Base-by-base conservation (phyloP, 2,329 filamentous ascomycete species). In the Aschersonia sp. region DNA sequence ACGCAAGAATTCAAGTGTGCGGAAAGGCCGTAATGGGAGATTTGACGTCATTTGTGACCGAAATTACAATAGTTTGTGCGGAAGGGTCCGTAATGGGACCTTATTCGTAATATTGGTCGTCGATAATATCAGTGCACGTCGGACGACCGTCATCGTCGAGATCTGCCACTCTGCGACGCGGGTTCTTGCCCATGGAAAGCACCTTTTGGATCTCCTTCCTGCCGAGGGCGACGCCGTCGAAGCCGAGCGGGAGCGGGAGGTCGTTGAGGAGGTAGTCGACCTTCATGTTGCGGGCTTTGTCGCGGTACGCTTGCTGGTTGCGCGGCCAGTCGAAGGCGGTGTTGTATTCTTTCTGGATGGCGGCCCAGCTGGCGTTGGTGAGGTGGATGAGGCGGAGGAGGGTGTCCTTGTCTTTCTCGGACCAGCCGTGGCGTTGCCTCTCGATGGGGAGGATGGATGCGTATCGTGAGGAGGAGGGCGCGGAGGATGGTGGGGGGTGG, bases 231-330 rank as follows among this genome's bases (percentile, higher is more conserved):
- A 79, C 69, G 4, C 61, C 56, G 51, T 79, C 72, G 50, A 78
- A 79, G 4, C 65, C 62, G 0, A 61, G 58, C 2, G 74, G 73
- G 4, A 79, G 59, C 7, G 61, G 40, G 2, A 50, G 51, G 54
- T 77, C 72, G 2, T 61, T 58, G 46, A 69, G 64, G 12, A 79
- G 61, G 44, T 72, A 65, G 32, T 72, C 68, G 38, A 74, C 71
- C 62, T 79, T 79, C 48, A 77, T 53, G 48, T 75, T 70, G 45
- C 75, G 70, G n/a, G 75, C 75, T 59, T 73, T 75, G 64, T 79
- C 75, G 5, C 75, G 73, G 49, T 75, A 67, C 4, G 73, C 71
- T 58, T 78, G 75, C 61, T 78, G 75, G 54, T 71, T 69, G 45
- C 75, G 72, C 2, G 57, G 56, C 12, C 60, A 53, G 43, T 72